phyloP scores from a whole-genome alignment of 164 flowering plant species.

The Chimonanthus salicifolius region DNA sequence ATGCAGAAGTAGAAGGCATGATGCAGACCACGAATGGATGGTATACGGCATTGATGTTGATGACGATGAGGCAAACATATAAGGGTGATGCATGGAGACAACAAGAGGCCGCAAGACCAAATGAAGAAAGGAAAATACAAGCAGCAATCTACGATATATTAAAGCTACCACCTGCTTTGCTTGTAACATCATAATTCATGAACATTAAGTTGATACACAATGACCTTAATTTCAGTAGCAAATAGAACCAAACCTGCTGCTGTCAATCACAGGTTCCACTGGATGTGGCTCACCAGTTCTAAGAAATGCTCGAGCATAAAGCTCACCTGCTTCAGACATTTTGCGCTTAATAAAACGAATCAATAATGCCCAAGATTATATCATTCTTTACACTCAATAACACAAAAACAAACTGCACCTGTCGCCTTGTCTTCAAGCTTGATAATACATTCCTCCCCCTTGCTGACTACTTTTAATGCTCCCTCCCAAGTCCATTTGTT shows the following conservation, averaged over 20 bases:
- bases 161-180: not conserved
- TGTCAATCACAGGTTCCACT: constrained; percentile 94
- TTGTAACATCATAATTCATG: not conserved
- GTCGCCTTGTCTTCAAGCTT: constrained; percentile 86
- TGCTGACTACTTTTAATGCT: constrained; percentile 75
- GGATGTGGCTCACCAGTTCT: constrained; percentile 95
- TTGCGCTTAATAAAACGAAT: constrained; percentile 1
- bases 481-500: constrained; percentile 99
- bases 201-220: not conserved
- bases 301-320: constrained; percentile 93
- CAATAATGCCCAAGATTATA: not conserved
- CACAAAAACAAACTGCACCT: constrained; percentile 31
- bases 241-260: constrained; percentile 68
- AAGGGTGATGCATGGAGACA: not conserved
- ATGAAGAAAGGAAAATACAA: not conserved
- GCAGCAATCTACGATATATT: too few species aligned
- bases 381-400: too few species aligned
- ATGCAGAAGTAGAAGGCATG: too few species aligned
- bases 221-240: not conserved
- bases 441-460: constrained; percentile 96
- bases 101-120: not conserved
- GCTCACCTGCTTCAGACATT: constrained; percentile 57
- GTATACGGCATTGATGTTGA: too few species aligned
- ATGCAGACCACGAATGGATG: too few species aligned
- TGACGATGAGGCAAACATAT: not conserved